phyloP scores from a whole-genome alignment of 179 eudicot genomes.

The Spinacia oleracea region DNA sequence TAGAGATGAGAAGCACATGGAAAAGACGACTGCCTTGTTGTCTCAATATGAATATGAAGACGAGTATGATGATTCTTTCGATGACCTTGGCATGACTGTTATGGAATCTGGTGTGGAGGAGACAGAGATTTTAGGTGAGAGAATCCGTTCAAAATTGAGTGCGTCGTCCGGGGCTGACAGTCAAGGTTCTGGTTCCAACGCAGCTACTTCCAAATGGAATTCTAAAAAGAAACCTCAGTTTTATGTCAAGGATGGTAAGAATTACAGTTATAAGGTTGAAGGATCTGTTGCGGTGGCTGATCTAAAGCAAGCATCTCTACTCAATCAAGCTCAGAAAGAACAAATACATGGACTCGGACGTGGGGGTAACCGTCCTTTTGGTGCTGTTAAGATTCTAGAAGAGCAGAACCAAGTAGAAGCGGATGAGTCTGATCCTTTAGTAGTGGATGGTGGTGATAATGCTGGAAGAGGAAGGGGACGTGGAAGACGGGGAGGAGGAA shows the following conservation, averaged over 20 bases:
- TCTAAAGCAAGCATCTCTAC: conserved; percentile 61
- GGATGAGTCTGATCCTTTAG: conserved; percentile 32
- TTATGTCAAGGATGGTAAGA: conserved; percentile 93
- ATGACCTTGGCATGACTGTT: conserved; percentile 77
- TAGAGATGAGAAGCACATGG: conserved; percentile 50
- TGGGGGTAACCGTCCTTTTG: conserved; percentile 88
- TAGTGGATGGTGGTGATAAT: conserved; percentile 43
- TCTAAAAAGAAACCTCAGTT: conserved; percentile 79
- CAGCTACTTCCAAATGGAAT: conserved; percentile 57
- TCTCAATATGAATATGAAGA: conserved; percentile 91
- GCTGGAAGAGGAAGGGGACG: conserved; percentile 48
- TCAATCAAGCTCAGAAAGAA: conserved; percentile 65
- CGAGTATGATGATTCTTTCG: conserved; percentile 98
- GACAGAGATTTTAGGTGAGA: conserved; percentile 49
- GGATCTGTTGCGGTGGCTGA: conserved; percentile 86
- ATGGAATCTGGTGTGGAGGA: conserved; percentile 82
- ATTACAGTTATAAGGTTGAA: conserved; percentile 89
- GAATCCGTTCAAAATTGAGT: conserved; percentile 35
- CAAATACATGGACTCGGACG: conserved; percentile 81
- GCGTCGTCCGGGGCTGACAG: conserved; percentile 30
- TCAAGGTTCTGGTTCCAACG: conserved; percentile 40
- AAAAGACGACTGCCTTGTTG: conserved; percentile 58
- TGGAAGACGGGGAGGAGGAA: conserved; percentile 38
- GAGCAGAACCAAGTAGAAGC: conserved; percentile 43
- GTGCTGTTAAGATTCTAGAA: conserved; percentile 52